Evolutionary conservation across 2,329 filamentous ascomycete species (phyloP), one percentile per base, ranked within the genome.

Genomic region (Setomelanomma holmii): DNA sequence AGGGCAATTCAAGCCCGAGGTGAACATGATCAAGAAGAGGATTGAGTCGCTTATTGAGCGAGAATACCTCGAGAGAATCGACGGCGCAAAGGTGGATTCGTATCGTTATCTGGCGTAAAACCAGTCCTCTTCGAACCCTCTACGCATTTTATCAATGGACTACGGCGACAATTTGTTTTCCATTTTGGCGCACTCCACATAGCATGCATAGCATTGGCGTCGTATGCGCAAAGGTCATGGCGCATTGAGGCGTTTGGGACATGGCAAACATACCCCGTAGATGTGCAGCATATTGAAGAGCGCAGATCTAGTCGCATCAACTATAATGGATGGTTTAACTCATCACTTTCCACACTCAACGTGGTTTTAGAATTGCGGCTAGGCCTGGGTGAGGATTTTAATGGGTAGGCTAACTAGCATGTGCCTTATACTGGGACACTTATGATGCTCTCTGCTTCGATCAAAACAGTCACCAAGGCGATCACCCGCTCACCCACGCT

Each of bases 11-110:
- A 88, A 86, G 66, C 90, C 90, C 0, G 89, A 93, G 50, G 82
- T 93, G 30, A 80, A 82, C 23, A 86, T 93, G 76, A 88, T 93
- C 76, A 93, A 93, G 80, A 88, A 86, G 71, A 86, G 87, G n/a
- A 88, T 93, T 53, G 90, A 93, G 71, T 87, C 87, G 57, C 78
- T 93, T 43, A 90, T 93, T 44, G 84, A 86, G 54, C 82, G 89
- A 55, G 90, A 93, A 68, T 93, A 93, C 61, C 78, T 93, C 17
- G 89, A 92, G 76, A 84, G 90, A 4, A 82, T 89, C 12, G 89
- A 91, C n/a, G 82, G 86, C 8, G 82, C 79, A 7, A 69, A 82
- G 23, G 62, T 84, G 5, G 84, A 89, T 27, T 82, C 82, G 10
- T 93, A 93, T 72, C 81, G 83, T 56, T 93, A 93, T 64, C 74